Conservation (phyloP, 148 eudicot species). For the Gaultheria prostrata region DNA sequence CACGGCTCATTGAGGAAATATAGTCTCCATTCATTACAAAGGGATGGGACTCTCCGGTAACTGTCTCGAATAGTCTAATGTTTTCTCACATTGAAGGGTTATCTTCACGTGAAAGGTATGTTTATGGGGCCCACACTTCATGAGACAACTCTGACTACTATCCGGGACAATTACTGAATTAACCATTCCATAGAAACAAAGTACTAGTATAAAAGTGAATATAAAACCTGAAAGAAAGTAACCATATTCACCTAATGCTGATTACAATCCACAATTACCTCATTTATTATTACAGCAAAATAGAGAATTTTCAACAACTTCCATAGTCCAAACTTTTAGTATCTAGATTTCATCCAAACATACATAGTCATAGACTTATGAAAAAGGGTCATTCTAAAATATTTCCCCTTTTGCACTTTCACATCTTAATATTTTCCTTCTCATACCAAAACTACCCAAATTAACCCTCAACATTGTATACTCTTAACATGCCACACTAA, state of each 20-base stretch:
- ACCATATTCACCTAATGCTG: not conserved
- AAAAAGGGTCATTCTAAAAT: slow-evolving; percentile 5
- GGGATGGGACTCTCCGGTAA: too few relatives aligned
- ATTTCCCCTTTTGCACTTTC: not conserved
- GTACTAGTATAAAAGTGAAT: too few relatives aligned
- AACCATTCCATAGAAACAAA: too few relatives aligned
- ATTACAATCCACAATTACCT: not conserved
- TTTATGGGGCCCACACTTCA: too few relatives aligned
- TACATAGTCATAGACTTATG: not conserved
- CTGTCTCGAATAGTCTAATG: too few relatives aligned
- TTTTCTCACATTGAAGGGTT: too few relatives aligned
- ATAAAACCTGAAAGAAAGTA: too few relatives aligned
- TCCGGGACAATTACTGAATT: too few relatives aligned
- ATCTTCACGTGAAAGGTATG: too few relatives aligned
- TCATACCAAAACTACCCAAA: not conserved
- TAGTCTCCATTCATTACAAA: not conserved
- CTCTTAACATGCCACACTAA: not conserved
- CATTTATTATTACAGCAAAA: not conserved
- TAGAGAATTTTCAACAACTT: not conserved
- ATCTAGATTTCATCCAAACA: not conserved
- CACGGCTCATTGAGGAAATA: not conserved
- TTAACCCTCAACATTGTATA: not conserved
- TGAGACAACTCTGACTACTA: too few relatives aligned
- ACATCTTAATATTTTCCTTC: not conserved
- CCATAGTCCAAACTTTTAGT: not conserved